Base-by-base conservation (phyloP, 2,329 filamentous ascomycete genomes). In the Arthrinium puccinioides region DNA sequence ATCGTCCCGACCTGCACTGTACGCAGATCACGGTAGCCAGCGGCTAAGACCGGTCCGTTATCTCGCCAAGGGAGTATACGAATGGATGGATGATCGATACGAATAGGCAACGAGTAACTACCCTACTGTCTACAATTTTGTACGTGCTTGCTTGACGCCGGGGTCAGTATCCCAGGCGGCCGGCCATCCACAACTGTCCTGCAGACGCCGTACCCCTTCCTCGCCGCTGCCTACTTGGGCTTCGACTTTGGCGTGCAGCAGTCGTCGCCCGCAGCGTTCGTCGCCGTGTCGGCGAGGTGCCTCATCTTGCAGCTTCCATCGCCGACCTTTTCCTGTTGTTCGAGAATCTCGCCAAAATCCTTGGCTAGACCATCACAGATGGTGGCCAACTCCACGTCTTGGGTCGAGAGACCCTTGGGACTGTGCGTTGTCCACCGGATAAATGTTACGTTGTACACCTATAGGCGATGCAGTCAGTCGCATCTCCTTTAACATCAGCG, bases 371-470 rank as follows among this genome's bases (percentile, higher is more conserved):
- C 54, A 55, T 86, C 82, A 50, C 82, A 86, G 42, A 75, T 64
- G 5, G 55, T 51, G 0, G 82, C 83, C 57, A 87, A 70, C 25
- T 65, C 50, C 20, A 82, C 59, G 52, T 87, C 82, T 51, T 76
- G 77, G 15, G 61, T 59, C 0, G 78, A 82, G n/a, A 87, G 61
- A 2, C 83, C 82, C 8, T 64, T 61, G 1, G 81, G 82, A 40
- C 62, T 71, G 54, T 87, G 83, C 2, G 82, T 87, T 8, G 81
- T 86, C 83, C 82, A 87, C 33, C 79, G 74, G 44, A 87, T 76
- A 48, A 78, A 78, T 1, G 76, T 75, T 6, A 73, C 80, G 54
- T 84, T 86, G 60, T 82, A 87, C 8, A 84, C 72, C 79, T 82
- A 32, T 20, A 15, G n/a, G n/a, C n/a, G n/a, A n/a, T n/a, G n/a